phyloP scores from a whole-genome alignment of 768 basidiomycete species.

The Postia placenta region DNA sequence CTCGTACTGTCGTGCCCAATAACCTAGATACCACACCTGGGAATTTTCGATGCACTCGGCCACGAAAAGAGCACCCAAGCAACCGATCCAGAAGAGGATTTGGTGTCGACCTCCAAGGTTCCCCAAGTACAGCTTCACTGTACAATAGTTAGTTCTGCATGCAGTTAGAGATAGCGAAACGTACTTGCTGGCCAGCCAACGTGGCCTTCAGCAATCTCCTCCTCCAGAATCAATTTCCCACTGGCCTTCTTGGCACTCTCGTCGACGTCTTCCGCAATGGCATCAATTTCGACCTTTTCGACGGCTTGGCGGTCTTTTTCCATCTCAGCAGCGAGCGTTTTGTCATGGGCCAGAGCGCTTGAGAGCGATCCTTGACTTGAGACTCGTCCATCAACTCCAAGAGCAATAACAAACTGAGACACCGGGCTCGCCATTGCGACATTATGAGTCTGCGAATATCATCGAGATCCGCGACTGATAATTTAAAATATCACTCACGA shows the following conservation, averaged over 20 bases:
- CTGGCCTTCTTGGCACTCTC: slow-evolving; percentile 20
- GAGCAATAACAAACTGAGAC: slow-evolving; percentile 50
- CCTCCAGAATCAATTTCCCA: slow-evolving; percentile 59
- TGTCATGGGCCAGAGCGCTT: slow-evolving; percentile 38
- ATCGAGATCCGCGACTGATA: neutral
- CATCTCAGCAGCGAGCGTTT: slow-evolving; percentile 24
- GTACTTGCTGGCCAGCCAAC: slow-evolving; percentile 42
- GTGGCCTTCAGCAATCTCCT: slow-evolving; percentile 57
- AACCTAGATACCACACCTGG: slow-evolving; percentile 39
- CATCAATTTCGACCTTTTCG: slow-evolving; percentile 20
- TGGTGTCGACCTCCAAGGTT: slow-evolving; percentile 20
- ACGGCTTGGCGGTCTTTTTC: slow-evolving; percentile 18
- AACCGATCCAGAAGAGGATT: slow-evolving; percentile 28
- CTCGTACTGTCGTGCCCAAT: slow-evolving; percentile 40
- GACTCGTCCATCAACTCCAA: slow-evolving; percentile 49
- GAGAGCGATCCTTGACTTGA: slow-evolving; percentile 42
- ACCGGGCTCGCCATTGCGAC: slow-evolving; percentile 47
- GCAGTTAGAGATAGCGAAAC: slow-evolving; percentile 6
- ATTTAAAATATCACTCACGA: slow-evolving; percentile 29
- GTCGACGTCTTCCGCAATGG: slow-evolving; percentile 8
- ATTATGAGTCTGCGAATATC: slow-evolving; percentile 38
- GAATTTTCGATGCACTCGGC: slow-evolving; percentile 11
- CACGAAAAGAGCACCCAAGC: slow-evolving; percentile 15
- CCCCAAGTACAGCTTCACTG: slow-evolving; percentile 25
- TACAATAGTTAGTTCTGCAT: slow-evolving; percentile 2